Conservation (phyloP, 225 moss, liverwort and hornwort species). For the Anthoceros angustus region DNA sequence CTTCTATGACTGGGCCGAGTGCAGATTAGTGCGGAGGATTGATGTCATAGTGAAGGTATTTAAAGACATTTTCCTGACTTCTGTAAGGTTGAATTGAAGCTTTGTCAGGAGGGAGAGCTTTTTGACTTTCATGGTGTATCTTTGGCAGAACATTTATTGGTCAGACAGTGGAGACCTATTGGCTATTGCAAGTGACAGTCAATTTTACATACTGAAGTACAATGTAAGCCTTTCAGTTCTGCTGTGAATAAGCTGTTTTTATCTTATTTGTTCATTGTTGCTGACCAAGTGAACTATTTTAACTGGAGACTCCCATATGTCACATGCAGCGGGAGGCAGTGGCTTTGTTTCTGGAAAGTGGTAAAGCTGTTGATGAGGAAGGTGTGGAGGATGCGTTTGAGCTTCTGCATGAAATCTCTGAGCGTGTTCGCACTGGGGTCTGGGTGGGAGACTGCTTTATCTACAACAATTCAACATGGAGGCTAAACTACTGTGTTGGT, state of each 20-base stretch:
- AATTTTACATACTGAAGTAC: conserved; percentile 89
- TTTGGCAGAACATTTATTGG: conserved; percentile 78
- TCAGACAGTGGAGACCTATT: conserved; percentile 79
- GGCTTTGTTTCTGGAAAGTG: conserved; percentile 54
- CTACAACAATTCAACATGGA: conserved; percentile 85
- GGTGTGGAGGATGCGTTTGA: conserved; percentile 97
- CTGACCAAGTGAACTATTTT: no score
- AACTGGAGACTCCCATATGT: not conserved
- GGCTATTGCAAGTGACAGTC: conserved; percentile 80
- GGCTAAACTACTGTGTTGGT: conserved; percentile 86
- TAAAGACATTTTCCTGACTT: not conserved
- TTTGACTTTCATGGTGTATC: not conserved
- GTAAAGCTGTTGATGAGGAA: conserved; percentile 84
- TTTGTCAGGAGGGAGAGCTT: not conserved
- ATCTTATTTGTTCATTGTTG: no score
- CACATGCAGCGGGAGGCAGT: conserved; percentile 54
- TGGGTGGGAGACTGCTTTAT: conserved; percentile 96
- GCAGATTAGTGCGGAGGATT: conserved; percentile 77
- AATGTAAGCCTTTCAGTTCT: conserved; percentile 36
- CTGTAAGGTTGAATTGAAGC: not conserved
- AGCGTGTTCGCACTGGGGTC: conserved; percentile 65
- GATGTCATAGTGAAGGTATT: conserved; percentile 86
- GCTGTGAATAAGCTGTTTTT: no score
- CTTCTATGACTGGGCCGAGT: conserved; percentile 98
- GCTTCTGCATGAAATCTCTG: conserved; percentile 74